Conservation (phyloP, 108 stramenopile species). For the Cyclotella sp. region DNA sequence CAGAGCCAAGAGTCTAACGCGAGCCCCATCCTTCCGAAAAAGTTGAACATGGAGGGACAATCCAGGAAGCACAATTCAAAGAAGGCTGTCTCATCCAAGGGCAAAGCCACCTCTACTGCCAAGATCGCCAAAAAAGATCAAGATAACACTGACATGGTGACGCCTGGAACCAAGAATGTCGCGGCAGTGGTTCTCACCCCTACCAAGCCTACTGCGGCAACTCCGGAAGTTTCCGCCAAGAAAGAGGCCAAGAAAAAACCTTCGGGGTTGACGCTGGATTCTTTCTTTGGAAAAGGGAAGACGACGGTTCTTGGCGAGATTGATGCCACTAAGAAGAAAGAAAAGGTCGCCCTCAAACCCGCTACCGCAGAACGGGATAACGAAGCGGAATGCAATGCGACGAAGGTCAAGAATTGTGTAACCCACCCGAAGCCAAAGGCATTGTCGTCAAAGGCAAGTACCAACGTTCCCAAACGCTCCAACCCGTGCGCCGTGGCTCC, state of each 20-base stretch:
- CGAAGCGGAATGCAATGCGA: not conserved
- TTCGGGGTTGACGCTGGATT: not conserved
- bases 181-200: not conserved
- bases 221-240: not conserved
- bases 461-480: not conserved
- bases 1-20: slow-evolving; percentile 1
- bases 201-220: not conserved
- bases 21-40: not conserved
- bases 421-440: not conserved
- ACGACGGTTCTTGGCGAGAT: not conserved
- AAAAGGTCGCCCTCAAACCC: not conserved
- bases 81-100: not conserved
- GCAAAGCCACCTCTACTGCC: not conserved
- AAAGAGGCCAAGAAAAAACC: slow-evolving; percentile 6
- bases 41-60: not conserved
- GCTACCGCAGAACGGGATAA: not conserved
- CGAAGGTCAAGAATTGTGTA: not conserved
- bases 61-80: not conserved
- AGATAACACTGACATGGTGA: not conserved
- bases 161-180: not conserved
- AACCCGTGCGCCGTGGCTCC: not conserved
- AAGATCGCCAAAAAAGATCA: not conserved
- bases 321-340: not conserved
- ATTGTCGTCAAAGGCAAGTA: not conserved
- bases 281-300: slow-evolving; percentile 15